Conservation (phyloP, 257 asterid species). For the Solanum sejunctum region DNA sequence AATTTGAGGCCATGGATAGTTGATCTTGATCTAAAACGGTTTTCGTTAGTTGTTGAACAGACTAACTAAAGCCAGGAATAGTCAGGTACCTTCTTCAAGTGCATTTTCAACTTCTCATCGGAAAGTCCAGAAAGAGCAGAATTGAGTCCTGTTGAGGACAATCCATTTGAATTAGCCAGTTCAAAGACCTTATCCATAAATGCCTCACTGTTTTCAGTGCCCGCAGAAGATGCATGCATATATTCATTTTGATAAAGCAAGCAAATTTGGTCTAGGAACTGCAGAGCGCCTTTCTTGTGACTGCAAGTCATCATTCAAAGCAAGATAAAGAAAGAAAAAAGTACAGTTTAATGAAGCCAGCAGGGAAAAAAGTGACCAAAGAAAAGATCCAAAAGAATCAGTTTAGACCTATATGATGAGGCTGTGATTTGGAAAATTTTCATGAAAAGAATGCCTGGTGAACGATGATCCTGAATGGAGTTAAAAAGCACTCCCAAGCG, state of each 20-base stretch:
- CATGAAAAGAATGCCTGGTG: constrained; percentile 50
- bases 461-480: constrained; percentile 30
- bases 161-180: constrained; percentile 70
- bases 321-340: background rate
- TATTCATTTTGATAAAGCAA: constrained; percentile 53
- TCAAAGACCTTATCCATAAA: constrained; percentile 52
- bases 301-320: constrained; percentile 27
- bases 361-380: background rate
- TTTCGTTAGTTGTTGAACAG: background rate
- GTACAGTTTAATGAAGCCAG: background rate
- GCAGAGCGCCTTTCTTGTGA: constrained; percentile 68
- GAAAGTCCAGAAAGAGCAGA: constrained; percentile 49
- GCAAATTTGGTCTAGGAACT: constrained; percentile 80
- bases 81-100: constrained; percentile 47
- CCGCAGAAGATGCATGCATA: constrained; percentile 29
- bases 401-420: constrained; percentile 54
- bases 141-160: constrained; percentile 58
- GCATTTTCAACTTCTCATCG: constrained; percentile 32
- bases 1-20: background rate
- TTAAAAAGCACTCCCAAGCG: constrained; percentile 77
- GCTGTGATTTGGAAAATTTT: constrained; percentile 57
- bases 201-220: constrained; percentile 35
- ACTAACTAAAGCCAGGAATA: background rate
- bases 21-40: background rate
- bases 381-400: background rate